These are phyloP conservation scores for Primulina eburnea DNA, from an alignment of 257 asterid species.

Conservation along the genomic window DNA sequence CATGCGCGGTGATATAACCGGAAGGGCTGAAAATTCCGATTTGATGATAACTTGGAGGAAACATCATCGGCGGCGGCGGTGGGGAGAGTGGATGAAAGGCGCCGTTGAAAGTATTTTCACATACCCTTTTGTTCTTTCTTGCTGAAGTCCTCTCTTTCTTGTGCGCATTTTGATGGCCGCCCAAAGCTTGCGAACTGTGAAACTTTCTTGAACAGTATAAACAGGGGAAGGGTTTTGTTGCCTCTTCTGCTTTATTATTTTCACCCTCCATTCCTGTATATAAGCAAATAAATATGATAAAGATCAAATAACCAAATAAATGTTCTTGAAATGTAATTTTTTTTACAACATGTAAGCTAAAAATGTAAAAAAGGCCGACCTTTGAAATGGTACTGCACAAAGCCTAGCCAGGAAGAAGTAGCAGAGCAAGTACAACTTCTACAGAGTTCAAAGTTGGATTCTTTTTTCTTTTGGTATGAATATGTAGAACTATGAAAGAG, in stretches of 20 bases:
- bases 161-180: conserved; percentile 97
- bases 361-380: background rate
- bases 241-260: conserved; percentile 35
- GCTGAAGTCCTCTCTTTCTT: conserved; percentile 86
- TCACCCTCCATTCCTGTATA: conserved; percentile 55
- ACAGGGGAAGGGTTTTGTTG: conserved; percentile 66
- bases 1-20: conserved; percentile 48
- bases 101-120: conserved; percentile 18
- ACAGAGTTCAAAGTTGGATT: conserved; percentile 9
- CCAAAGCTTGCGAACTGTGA: conserved; percentile 88
- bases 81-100: conserved; percentile 31
- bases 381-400: background rate
- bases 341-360: background rate
- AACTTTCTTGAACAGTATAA: conserved; percentile 77
- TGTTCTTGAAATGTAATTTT: background rate
- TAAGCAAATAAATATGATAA: background rate
- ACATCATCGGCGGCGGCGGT: conserved; percentile 42
- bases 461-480: background rate
- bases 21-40: conserved; percentile 55
- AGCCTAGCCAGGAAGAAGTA: background rate
- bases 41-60: conserved; percentile 45
- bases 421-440: background rate
- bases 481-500: conserved; percentile 20
- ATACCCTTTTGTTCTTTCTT: conserved; percentile 48
- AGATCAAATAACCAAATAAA: background rate